Evolutionary conservation across 139 green algal species (phyloP).

Genomic region (Chlorella vulgaris): DNA sequence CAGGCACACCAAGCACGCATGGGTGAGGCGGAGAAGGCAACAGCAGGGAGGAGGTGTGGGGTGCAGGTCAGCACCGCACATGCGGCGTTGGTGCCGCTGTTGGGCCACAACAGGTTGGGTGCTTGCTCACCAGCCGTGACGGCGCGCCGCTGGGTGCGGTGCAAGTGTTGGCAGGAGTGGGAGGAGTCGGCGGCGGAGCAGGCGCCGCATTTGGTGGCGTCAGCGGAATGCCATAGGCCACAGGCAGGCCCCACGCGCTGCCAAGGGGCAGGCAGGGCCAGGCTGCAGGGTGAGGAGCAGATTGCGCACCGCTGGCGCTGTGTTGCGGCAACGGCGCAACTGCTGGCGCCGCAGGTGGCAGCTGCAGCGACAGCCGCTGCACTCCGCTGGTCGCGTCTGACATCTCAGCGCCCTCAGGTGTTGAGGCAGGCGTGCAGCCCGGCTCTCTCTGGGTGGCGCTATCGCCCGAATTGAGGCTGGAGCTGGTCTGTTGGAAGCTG

Average conservation of each 20-base stretch:
- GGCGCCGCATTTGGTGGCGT: too few species aligned
- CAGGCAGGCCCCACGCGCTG: background rate
- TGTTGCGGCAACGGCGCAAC: slow-evolving; percentile 2
- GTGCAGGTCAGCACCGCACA: too few species aligned
- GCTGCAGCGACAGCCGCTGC: background rate
- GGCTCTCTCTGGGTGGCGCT: background rate
- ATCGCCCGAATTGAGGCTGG: background rate
- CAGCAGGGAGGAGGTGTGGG: too few species aligned
- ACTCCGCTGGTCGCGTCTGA: slow-evolving; percentile 17
- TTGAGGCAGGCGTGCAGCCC: background rate
- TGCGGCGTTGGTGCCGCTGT: too few species aligned
- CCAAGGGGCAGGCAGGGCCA: slow-evolving; percentile 2
- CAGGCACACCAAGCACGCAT: background rate
- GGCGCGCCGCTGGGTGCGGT: background rate
- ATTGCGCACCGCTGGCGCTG: background rate
- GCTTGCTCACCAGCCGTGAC: background rate
- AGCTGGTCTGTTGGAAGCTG: background rate
- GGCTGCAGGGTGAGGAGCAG: background rate
- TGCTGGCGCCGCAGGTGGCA: background rate
- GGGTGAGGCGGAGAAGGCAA: background rate
- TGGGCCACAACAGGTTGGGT: background rate
- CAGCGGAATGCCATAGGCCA: slow-evolving; percentile 17
- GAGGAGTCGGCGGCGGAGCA: background rate
- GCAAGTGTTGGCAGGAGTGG: too few species aligned
- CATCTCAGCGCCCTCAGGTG: background rate